A percentile compares a stretch with the other conserved stretches of the same genome.
Evolutionary conservation across 2,329 filamentous ascomycete genomes (phyloP).

Genomic region (Ambrosiella beaveri): DNA sequence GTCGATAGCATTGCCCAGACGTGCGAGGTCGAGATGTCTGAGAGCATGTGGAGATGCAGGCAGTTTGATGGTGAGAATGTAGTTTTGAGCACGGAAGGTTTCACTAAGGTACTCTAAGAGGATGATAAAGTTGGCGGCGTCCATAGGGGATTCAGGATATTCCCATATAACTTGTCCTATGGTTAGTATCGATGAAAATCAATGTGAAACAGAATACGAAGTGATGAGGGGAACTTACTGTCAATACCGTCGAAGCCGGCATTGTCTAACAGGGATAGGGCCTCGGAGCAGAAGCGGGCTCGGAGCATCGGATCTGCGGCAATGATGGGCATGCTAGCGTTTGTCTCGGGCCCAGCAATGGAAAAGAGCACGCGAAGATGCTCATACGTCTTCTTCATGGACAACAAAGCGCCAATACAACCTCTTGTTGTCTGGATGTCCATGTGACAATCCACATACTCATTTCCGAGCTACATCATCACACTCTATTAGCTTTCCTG

Average conservation of each 20-base stretch:
- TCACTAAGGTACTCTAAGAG: background rate
- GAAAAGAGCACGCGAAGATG: conserved; percentile 4
- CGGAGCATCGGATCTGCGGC: background rate
- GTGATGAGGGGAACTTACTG: conserved; percentile 2
- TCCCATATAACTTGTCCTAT: conserved; percentile 3
- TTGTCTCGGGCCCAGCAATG: conserved; percentile 1
- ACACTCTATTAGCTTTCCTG: background rate
- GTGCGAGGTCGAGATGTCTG: background rate
- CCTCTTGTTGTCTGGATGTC: background rate
- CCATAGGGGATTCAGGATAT: background rate
- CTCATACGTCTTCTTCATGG: background rate
- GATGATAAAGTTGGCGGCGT: background rate
- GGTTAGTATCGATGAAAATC: background rate
- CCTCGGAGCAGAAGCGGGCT: background rate
- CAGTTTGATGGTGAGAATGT: conserved; percentile 4
- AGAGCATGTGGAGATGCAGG: background rate
- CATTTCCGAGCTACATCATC: background rate
- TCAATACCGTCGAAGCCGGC: conserved; percentile 7
- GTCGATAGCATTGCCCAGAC: background rate
- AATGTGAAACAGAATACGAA: background rate
- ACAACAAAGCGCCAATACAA: conserved; percentile 1
- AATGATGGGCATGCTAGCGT: background rate
- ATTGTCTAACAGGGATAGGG: background rate
- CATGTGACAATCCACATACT: background rate
- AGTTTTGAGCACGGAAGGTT: background rate